Evolutionary conservation across 108 stramenopile species (phyloP), one percentile per base, ranked within the genome.

Genomic region (Hondaea fermentalgiana): DNA sequence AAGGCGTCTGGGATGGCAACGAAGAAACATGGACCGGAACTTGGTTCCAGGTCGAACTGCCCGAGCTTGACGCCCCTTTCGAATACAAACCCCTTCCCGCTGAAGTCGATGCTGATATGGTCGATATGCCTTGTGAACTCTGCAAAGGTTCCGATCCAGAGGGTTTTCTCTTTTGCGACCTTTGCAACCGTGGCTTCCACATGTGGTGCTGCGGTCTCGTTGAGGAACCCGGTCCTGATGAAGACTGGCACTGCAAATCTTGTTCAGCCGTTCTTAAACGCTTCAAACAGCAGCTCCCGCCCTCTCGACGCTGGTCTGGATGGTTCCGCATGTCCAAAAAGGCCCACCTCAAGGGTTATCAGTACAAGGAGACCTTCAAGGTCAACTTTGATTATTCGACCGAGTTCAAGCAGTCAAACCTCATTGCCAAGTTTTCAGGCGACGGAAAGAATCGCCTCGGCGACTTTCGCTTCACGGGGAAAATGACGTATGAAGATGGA

Each of bases 121-220:
- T 25, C 23, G 72, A 83, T 21, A 83, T 83, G 72, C 72, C 72
- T 51, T 83, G 72, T 43, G 72, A 45, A 21, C 21, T 83, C n/a
- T 83, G 72, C 72, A 51, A 45, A 45, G 72, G 72, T 51, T 45
- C 72, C 49, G 72, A 83, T 21, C 47, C 72, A n/a, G 72, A 83
- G 25, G 72, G 72, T 14, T 83, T 83, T 43, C 49, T 83, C 47
- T 83, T 83, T 83, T 83, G 72, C 72, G 72, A 83, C 49, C 72
- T 83, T 5, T 83, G 72, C 72, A 21, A 83, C 21, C 47, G 72
- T 5, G 72, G 72, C 5, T 83, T 83, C 49, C 72, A 83, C 49
- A 21, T 51, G 6, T 51, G 49, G 72, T 83, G 72, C 49, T 83
- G 72, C 25, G 49, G 49, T 0, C 21, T 83, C 25, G 5, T 5